Percentiles rank a stretch among this genome's conserved stretches.
Conservation (phyloP, 2,329 filamentous ascomycete genomes). For the Fusarium sulawesiense region DNA sequence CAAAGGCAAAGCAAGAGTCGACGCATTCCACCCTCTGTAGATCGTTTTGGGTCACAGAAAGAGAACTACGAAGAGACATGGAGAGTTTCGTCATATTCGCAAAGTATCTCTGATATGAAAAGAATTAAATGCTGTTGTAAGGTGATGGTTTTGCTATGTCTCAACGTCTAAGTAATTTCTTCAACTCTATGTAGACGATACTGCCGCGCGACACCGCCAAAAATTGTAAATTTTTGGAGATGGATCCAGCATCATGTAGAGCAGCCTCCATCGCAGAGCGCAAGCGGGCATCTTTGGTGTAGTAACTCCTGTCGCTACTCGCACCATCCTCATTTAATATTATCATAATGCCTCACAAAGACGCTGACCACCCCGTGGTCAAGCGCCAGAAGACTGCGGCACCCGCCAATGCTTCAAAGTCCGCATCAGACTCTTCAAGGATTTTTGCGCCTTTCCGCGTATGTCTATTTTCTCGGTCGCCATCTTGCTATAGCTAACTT, state of each 20-base stretch:
- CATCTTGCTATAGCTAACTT: background rate
- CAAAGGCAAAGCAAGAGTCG: background rate
- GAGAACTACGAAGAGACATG: rapidly evolving
- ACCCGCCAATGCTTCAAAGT: conserved; percentile 51
- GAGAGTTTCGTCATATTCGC: rapidly evolving
- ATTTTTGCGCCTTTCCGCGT: conserved; percentile 96
- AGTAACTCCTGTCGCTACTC: conserved; percentile 7
- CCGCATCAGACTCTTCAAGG: conserved; percentile 69
- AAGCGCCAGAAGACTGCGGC: conserved; percentile 78
- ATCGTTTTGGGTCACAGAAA: background rate
- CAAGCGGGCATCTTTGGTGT: conserved; percentile 28
- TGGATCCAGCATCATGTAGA: conserved; percentile 35
- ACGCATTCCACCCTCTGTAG: background rate
- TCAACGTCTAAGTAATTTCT: background rate
- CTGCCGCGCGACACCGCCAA: conserved; percentile 47
- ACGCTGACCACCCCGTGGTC: conserved; percentile 69
- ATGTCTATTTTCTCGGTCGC: conserved; percentile 51
- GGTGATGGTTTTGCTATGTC: background rate
- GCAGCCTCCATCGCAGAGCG: conserved; percentile 35
- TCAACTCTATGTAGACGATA: background rate
- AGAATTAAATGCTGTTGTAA: background rate
- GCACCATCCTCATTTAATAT: conserved; percentile 13
- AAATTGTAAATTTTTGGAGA: conserved; percentile 47
- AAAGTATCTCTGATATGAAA: background rate
- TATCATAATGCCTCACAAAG: conserved; percentile 66